Evolutionary conservation across 805 yeast genomes (phyloP).

Genomic region (Priceomyces haplophilus): DNA sequence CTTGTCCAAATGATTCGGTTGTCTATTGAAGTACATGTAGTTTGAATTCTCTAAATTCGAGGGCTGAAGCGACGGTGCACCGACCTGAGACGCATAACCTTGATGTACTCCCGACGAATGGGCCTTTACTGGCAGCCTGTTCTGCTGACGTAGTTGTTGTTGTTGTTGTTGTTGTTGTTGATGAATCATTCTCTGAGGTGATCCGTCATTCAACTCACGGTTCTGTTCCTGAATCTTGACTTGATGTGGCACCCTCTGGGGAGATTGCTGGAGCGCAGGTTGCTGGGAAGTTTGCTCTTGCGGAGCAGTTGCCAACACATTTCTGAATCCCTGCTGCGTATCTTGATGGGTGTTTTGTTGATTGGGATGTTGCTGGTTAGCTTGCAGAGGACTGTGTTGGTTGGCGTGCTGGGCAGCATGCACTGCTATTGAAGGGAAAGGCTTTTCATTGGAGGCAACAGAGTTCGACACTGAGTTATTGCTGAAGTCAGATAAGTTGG

Average conservation of each 20-base stretch:
- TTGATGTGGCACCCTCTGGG: constrained; percentile 6
- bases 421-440: constrained; percentile 1
- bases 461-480: constrained; percentile 21
- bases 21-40: constrained; percentile 74
- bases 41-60: constrained; percentile 25
- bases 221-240: constrained; percentile 10
- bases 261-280: constrained; percentile 10
- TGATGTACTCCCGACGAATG: not conserved
- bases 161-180: constrained; percentile 12
- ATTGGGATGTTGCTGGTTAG: constrained; percentile 9
- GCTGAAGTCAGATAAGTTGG: constrained; percentile 38
- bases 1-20: constrained; percentile 75
- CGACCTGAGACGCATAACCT: not conserved
- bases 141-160: constrained; percentile 8
- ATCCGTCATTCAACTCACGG: constrained; percentile 9
- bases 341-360: constrained; percentile 3
- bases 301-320: not conserved
- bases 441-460: constrained; percentile 4
- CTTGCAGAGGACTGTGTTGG: constrained; percentile 6
- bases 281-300: constrained; percentile 16
- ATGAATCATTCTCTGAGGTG: constrained; percentile 3
- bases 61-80: not conserved
- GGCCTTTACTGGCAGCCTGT: constrained; percentile 7
- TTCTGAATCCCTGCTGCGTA: constrained; percentile 7
- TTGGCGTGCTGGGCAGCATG: constrained; percentile 6